Conservation (phyloP, 805 yeast genomes). For the Candida bentonensis region DNA sequence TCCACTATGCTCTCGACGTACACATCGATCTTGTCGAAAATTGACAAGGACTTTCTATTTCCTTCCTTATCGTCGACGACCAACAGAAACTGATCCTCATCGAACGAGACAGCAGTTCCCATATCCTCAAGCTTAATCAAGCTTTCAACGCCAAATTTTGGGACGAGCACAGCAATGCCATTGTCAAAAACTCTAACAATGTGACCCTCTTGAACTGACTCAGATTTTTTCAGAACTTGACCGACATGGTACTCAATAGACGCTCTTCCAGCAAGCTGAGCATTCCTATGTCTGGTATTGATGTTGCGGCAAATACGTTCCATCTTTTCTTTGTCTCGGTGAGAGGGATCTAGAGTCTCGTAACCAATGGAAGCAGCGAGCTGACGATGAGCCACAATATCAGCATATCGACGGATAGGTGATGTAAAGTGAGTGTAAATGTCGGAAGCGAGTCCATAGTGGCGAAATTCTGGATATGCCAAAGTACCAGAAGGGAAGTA, state of each 20-base stretch:
- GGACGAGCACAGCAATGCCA: constrained; percentile 89
- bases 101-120: constrained; percentile 50
- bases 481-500: constrained; percentile 85
- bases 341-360: constrained; percentile 67
- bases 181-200: constrained; percentile 85
- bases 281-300: constrained; percentile 89
- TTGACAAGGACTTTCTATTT: constrained; percentile 36
- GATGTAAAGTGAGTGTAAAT: constrained; percentile 97
- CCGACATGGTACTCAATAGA: constrained; percentile 97
- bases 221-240: constrained; percentile 83
- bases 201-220: constrained; percentile 73
- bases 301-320: constrained; percentile 79
- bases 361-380: constrained; percentile 96
- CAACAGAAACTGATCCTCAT: constrained; percentile 66
- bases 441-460: constrained; percentile 94
- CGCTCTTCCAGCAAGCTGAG: constrained; percentile 98
- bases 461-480: constrained; percentile 84
- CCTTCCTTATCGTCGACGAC: constrained; percentile 35
- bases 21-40: constrained; percentile 78
- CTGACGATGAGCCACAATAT: constrained; percentile 93
- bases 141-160: constrained; percentile 93
- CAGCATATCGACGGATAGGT: constrained; percentile 96
- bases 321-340: constrained; percentile 82
- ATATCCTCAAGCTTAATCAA: constrained; percentile 69
- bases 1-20: constrained; percentile 51